Percentiles rank a stretch among this genome's conserved stretches.
These are phyloP conservation scores for Trichosporon sp. DNA, from an alignment of 1,284 basidiomycete species.

Conservation along the genomic window DNA sequence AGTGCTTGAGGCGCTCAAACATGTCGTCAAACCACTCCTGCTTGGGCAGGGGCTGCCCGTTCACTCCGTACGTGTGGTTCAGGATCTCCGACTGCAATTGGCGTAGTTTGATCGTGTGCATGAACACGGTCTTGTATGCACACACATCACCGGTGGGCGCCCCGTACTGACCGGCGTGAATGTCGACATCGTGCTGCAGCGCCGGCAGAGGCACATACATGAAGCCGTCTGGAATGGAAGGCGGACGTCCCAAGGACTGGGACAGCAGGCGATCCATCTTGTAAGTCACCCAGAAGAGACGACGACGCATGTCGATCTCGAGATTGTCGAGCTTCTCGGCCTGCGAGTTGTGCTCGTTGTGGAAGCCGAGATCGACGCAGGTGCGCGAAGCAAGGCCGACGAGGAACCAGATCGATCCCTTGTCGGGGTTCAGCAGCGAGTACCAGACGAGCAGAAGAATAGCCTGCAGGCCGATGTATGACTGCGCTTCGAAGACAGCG, in stretches of 20 bases:
- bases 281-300: constrained; percentile 57
- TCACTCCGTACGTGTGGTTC: constrained; percentile 52
- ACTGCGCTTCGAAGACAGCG: constrained; percentile 55
- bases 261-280: constrained; percentile 57
- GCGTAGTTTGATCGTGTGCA: constrained; percentile 54
- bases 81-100: constrained; percentile 57
- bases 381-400: constrained; percentile 56
- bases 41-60: constrained; percentile 44
- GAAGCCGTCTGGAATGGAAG: constrained; percentile 57
- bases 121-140: constrained; percentile 55
- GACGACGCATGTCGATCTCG: constrained; percentile 57
- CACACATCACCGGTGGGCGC: constrained; percentile 48
- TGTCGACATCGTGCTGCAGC: constrained; percentile 53
- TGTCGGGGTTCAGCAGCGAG: constrained; percentile 57
- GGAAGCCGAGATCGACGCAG: constrained; percentile 58
- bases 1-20: constrained; percentile 54
- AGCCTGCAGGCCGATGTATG: constrained; percentile 57
- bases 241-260: constrained; percentile 56
- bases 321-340: constrained; percentile 52
- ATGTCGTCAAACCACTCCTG: constrained; percentile 56
- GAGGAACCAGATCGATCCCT: constrained; percentile 58
- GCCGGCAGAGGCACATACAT: constrained; percentile 54
- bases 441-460: constrained; percentile 57
- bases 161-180: constrained; percentile 47
- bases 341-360: constrained; percentile 56